Evolutionary conservation across 371 early-diverging fungal species (phyloP).

Genomic region (Apophysomyces elegans): DNA sequence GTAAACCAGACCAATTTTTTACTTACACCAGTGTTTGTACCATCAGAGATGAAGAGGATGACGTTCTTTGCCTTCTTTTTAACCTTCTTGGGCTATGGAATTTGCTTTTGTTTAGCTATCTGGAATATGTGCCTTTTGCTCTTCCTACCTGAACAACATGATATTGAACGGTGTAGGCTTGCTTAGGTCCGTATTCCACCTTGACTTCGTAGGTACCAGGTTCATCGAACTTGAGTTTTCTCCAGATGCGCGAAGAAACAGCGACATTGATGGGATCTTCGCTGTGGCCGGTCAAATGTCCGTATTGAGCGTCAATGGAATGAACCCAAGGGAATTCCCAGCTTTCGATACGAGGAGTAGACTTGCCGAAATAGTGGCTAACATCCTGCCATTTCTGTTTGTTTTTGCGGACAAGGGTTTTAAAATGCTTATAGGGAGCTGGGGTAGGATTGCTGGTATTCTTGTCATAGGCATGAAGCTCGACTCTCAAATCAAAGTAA

Average conservation of each 20-base stretch:
- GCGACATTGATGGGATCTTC: conserved; percentile 55
- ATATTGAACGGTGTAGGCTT: conserved; percentile 43
- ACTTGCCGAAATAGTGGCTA: conserved; percentile 45
- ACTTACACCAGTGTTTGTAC: conserved; percentile 63
- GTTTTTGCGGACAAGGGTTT: conserved; percentile 49
- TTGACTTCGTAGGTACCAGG: conserved; percentile 63
- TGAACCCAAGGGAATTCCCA: conserved; percentile 61
- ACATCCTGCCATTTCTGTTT: conserved; percentile 50
- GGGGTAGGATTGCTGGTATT: conserved; percentile 44
- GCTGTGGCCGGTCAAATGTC: conserved; percentile 27
- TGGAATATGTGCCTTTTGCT: background rate
- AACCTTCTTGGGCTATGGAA: conserved; percentile 43
- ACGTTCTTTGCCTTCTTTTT: conserved; percentile 76
- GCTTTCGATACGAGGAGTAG: conserved; percentile 40
- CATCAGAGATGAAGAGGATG: conserved; percentile 76
- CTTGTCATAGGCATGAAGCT: conserved; percentile 59
- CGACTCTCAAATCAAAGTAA: conserved; percentile 63
- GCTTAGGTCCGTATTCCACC: conserved; percentile 41
- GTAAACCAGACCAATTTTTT: background rate
- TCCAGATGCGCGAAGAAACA: conserved; percentile 59
- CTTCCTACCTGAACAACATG: conserved; percentile 34
- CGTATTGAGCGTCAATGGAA: conserved; percentile 53
- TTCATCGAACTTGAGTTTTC: conserved; percentile 55
- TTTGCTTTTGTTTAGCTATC: background rate
- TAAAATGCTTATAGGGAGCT: conserved; percentile 36